Evolutionary conservation across 495 filamentous ascomycete genomes (phyloP).

Genomic region (Annulohypoxylon stygium): DNA sequence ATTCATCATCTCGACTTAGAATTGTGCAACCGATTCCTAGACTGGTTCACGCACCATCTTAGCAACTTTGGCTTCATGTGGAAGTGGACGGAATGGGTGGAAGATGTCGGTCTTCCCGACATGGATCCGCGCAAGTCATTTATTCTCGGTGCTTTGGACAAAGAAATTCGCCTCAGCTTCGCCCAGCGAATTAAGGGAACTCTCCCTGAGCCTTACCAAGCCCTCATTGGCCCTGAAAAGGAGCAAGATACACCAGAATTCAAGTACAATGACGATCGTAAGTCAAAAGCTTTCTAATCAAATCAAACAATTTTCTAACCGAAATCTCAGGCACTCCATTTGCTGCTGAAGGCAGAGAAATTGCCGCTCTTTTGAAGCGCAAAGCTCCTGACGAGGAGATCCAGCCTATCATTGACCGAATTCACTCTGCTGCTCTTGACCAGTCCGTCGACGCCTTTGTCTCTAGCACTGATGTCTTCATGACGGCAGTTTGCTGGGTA

Average conservation of each 20-base stretch:
- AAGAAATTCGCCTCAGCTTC: conserved; percentile 97
- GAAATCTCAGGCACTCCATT: conserved; percentile 77
- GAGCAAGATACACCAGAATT: conserved; percentile 95
- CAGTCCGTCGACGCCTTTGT: conserved; percentile 80
- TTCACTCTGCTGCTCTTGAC: conserved; percentile 79
- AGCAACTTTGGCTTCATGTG: conserved; percentile 99
- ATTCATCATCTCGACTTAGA: conserved; percentile 88
- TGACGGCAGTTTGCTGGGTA: conserved; percentile 91
- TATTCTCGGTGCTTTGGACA: conserved; percentile 89
- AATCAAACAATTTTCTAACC: conserved; percentile 21
- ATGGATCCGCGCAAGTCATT: conserved; percentile 92
- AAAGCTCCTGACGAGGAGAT: conserved; percentile 88
- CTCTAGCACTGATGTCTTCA: conserved; percentile 88
- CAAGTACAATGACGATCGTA: conserved; percentile 87
- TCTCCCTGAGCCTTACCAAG: conserved; percentile 85
- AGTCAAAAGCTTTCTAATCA: conserved; percentile 49
- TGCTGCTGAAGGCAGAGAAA: conserved; percentile 79
- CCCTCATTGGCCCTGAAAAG: conserved; percentile 84
- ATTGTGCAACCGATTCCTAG: conserved; percentile 86
- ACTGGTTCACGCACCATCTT: conserved; percentile 98
- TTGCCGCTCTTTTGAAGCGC: conserved; percentile 81
- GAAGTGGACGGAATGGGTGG: conserved; percentile 99
- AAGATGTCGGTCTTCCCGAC: conserved; percentile 81
- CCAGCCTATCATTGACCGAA: conserved; percentile 77
- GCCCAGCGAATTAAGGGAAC: conserved; percentile 96